A percentile compares a stretch with the other conserved stretches of the same genome.
phyloP scores from a whole-genome alignment of 345 rosid species.

The Eutrema heterophyllum region DNA sequence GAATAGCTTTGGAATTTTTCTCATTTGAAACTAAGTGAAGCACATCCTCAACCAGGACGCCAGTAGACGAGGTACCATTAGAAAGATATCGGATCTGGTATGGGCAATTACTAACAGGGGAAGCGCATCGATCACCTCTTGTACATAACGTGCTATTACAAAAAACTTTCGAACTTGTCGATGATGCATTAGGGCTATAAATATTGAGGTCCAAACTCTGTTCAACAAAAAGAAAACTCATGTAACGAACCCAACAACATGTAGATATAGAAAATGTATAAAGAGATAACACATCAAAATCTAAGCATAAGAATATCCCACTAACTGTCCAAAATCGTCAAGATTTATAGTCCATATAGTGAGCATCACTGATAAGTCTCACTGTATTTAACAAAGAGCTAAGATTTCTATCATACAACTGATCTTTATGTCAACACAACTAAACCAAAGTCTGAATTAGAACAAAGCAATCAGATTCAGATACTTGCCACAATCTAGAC shows the following conservation, averaged over 20 bases:
- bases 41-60: conserved; percentile 61
- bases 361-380: background rate
- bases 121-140: conserved; percentile 41
- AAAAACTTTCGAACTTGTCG: conserved; percentile 54
- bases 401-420: background rate
- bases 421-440: background rate
- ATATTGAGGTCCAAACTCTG: conserved; percentile 55
- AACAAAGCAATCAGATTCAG: background rate
- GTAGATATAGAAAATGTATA: background rate
- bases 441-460: background rate
- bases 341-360: background rate
- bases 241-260: background rate
- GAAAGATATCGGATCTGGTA: conserved; percentile 67
- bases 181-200: conserved; percentile 65
- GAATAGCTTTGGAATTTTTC: conserved; percentile 32
- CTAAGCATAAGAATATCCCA: background rate
- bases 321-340: no score
- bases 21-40: conserved; percentile 56
- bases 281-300: background rate
- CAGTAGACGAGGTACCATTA: conserved; percentile 62
- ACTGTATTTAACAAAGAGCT: background rate
- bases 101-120: conserved; percentile 50
- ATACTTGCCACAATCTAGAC: background rate
- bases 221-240: conserved; percentile 1
- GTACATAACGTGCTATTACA: conserved; percentile 60